Evolutionary conservation across 164 flowering plant genomes (phyloP), one percentile per base, ranked within the genome.

Genomic region (Magnolia changhungtana): DNA sequence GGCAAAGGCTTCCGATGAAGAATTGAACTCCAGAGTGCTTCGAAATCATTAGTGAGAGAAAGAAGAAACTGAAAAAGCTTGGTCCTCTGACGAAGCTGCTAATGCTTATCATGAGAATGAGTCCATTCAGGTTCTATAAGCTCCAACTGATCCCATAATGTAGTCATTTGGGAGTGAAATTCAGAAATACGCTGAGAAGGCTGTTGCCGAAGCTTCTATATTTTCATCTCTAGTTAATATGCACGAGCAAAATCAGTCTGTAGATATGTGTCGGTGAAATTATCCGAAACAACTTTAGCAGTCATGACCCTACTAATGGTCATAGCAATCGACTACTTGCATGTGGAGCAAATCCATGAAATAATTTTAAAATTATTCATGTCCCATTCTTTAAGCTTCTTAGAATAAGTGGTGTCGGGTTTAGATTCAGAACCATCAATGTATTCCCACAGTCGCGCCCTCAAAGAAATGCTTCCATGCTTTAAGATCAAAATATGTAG

Each of bases 91-190:
- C 67, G n/a, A 64, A 64, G 67, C 13, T 18, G 14, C 23, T 64
- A 7, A 64, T 64, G 6, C 23, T 64, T 20, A 20, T 18, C 67
- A 64, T 64, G 67, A 1, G 67, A 18, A 18, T 64, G n/a, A 18
- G 67, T 64, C 67, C 67, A 64, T 64, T 64, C 67, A 20, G 23
- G 67, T 64, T 18, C 8, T 4, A 2, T 64, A 16, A 64, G 8
- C n/a, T 16, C 23, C 67, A 64, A 64, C 23, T 64, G 67, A 64
- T n/a, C 67, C 67, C 67, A 64, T 20, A 64, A 64, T 1, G n/a
- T 20, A 64, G 23, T 18, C 67, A 64, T 64, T 64, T 64, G 67
- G n/a, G 67, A 64, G n/a, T 64, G 67, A 64, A 64, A 64, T 64
- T 64, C 21, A 64, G n/a, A 64, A 20, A 64, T 20, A 64, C n/a